Evolutionary conservation across 495 filamentous ascomycete genomes (phyloP).

Genomic region (Penicillium verhagenii): DNA sequence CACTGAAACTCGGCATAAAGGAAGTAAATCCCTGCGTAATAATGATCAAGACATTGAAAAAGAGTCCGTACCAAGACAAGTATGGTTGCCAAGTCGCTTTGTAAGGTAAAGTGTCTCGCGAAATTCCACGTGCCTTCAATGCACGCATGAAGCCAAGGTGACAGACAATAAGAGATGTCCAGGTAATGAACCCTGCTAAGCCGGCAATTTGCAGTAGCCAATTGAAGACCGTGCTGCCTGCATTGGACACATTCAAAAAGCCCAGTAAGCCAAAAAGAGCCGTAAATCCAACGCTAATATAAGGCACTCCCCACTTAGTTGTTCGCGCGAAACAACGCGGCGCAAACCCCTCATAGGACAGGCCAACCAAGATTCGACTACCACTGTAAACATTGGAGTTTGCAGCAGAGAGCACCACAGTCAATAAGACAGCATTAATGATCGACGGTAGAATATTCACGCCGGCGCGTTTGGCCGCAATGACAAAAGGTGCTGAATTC

Average conservation of each 20-base stretch:
- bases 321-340: slow-evolving; percentile 54
- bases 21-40: slow-evolving; percentile 69
- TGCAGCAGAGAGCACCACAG: slow-evolving; percentile 67
- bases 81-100: slow-evolving; percentile 59
- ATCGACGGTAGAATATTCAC: slow-evolving; percentile 67
- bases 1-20: slow-evolving; percentile 60
- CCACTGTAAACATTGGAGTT: slow-evolving; percentile 83
- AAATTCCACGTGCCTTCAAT: slow-evolving; percentile 55
- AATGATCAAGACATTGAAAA: slow-evolving; percentile 63
- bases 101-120: slow-evolving; percentile 56
- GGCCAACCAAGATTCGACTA: slow-evolving; percentile 61
- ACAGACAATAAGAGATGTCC: slow-evolving; percentile 58
- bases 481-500: slow-evolving; percentile 65
- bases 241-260: slow-evolving; percentile 49
- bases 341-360: slow-evolving; percentile 60
- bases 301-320: slow-evolving; percentile 50
- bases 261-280: slow-evolving; percentile 51
- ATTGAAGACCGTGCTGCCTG: slow-evolving; percentile 55
- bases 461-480: slow-evolving; percentile 60
- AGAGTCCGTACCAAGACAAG: slow-evolving; percentile 58
- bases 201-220: slow-evolving; percentile 61
- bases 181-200: slow-evolving; percentile 67
- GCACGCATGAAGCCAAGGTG: slow-evolving; percentile 64
- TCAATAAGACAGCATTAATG: slow-evolving; percentile 77
- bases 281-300: slow-evolving; percentile 49